These are phyloP conservation scores for Babesia bigemina DNA, from an alignment of 169 alveolate genomes.

Conservation along the genomic window DNA sequence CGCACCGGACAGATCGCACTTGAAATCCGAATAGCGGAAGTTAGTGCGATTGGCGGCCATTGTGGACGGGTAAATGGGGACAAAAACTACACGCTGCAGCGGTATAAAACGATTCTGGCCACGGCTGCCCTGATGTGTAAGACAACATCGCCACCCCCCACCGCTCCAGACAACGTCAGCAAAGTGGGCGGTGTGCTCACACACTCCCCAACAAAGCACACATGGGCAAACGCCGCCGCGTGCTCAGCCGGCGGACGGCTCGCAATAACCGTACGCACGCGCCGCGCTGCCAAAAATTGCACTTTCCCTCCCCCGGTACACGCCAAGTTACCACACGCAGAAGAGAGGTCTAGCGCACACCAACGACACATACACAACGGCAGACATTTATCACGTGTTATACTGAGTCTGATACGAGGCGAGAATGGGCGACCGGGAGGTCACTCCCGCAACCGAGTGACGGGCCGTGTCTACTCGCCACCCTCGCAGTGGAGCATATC, in stretches of 20 bases:
- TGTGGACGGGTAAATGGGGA: not conserved
- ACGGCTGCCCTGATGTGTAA: slow-evolving; percentile 9
- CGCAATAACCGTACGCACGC: too few relatives aligned
- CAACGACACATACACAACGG: too few relatives aligned
- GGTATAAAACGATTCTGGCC: not conserved
- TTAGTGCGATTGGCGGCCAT: slow-evolving; percentile 29
- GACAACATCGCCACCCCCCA: slow-evolving; percentile 21
- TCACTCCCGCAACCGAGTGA: not conserved
- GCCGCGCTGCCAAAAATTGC: too few relatives aligned
- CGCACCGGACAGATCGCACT: slow-evolving; percentile 64
- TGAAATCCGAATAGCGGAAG: slow-evolving; percentile 56
- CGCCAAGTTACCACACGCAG: too few relatives aligned
- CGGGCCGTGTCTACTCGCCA: not conserved
- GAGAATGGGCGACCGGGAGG: too few relatives aligned
- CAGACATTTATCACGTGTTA: too few relatives aligned
- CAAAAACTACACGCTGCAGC: not conserved
- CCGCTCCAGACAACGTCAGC: not conserved
- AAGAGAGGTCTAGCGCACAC: too few relatives aligned
- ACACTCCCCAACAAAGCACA: not conserved
- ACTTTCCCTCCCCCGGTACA: too few relatives aligned
- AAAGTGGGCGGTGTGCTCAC: slow-evolving; percentile 5
- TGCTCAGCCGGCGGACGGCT: not conserved
- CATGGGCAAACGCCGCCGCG: not conserved
- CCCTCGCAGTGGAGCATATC: slow-evolving; percentile 58
- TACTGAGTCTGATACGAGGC: too few relatives aligned